Evolutionary conservation across 257 asterid genomes (phyloP).

Genomic region (Ocimum tenuiflorum): DNA sequence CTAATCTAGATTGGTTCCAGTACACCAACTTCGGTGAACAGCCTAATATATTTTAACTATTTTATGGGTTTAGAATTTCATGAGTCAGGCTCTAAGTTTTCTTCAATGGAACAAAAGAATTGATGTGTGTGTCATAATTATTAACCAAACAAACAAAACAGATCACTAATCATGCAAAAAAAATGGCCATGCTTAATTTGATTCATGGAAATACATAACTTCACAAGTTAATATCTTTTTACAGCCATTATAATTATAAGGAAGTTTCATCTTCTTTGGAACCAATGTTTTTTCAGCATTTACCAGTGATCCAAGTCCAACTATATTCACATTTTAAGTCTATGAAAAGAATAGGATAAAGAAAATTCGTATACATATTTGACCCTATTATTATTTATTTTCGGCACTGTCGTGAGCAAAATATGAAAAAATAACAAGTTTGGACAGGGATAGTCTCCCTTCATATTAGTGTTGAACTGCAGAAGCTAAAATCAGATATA

Average conservation of each 20-base stretch:
- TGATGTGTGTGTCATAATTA: no score
- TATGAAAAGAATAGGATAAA: background rate
- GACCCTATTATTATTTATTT: background rate
- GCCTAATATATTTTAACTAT: background rate
- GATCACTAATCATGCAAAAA: background rate
- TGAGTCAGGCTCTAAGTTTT: background rate
- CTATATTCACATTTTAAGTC: background rate
- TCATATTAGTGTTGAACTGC: background rate
- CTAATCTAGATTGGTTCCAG: background rate
- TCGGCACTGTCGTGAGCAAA: background rate
- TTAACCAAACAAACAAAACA: background rate
- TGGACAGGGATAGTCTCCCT: background rate
- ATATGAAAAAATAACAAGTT: background rate
- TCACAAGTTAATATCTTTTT: background rate
- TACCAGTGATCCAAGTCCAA: background rate
- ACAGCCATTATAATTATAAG: background rate
- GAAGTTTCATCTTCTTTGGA: background rate
- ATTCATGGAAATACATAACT: background rate
- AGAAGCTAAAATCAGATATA: background rate
- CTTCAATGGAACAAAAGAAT: background rate
- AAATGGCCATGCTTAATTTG: background rate
- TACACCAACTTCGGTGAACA: background rate
- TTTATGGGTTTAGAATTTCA: background rate
- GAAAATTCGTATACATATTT: background rate
- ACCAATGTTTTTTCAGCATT: background rate